Conservation (phyloP, 768 basidiomycete genomes). For the Podaxis carcinomalis region DNA sequence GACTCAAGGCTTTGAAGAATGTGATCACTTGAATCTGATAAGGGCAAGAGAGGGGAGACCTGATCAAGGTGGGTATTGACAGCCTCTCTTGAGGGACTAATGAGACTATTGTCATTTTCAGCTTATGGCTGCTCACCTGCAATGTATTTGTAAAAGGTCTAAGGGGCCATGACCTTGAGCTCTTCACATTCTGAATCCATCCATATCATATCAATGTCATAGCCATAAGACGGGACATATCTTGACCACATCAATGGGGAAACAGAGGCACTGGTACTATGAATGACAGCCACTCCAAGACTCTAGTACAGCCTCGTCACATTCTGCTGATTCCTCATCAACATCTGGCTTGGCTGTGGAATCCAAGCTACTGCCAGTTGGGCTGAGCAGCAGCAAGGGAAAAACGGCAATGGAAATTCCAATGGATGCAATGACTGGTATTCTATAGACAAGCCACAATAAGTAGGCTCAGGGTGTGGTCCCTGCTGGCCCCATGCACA, state of each 20-base stretch:
- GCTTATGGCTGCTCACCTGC: constrained; percentile 83
- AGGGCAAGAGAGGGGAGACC: too few species aligned
- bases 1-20: too few species aligned
- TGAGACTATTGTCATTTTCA: constrained; percentile 21
- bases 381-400: background rate
- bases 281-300: constrained; percentile 1
- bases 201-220: constrained; percentile 78
- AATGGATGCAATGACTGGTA: background rate
- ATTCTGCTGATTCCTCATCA: background rate
- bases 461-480: constrained; percentile 64
- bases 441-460: background rate
- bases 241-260: constrained; percentile 81
- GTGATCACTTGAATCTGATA: too few species aligned
- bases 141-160: constrained; percentile 77
- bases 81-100: background rate
- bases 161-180: constrained; percentile 65
- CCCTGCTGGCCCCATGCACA: constrained; percentile 69
- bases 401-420: constrained; percentile 2
- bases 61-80: too few species aligned
- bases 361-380: background rate
- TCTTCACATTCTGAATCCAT: constrained; percentile 81
- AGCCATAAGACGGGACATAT: constrained; percentile 87
- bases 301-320: constrained; percentile 1
- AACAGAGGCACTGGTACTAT: constrained; percentile 42
- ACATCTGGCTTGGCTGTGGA: background rate